Conservation (phyloP, 2,329 filamentous ascomycete species). For the Huntiella abstrusa region DNA sequence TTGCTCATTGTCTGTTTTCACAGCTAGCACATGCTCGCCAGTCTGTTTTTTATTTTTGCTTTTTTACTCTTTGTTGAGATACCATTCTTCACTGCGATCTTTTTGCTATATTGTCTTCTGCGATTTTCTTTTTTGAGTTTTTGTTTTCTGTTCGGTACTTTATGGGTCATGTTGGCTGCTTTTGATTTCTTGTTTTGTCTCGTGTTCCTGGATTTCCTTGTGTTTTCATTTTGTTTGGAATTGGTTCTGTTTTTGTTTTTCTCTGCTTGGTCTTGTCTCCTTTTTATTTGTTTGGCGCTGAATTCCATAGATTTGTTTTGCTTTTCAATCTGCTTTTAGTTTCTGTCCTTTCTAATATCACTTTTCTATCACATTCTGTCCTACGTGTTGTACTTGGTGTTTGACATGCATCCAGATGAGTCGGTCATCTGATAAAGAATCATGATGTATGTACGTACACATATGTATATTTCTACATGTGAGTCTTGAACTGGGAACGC, state of each 20-base stretch:
- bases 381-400: too few relatives aligned
- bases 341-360: too few relatives aligned
- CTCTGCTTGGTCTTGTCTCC: background rate
- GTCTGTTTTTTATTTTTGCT: constrained; percentile 16
- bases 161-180: constrained; percentile 1
- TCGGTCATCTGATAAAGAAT: too few relatives aligned
- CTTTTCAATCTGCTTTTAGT: too few relatives aligned
- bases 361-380: too few relatives aligned
- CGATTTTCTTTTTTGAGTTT: constrained; percentile 13
- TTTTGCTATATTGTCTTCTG: constrained; percentile 22
- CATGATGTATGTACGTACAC: too few relatives aligned
- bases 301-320: too few relatives aligned
- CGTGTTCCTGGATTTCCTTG: background rate
- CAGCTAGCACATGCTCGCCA: constrained; percentile 22
- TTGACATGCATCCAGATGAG: too few relatives aligned
- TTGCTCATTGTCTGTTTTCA: constrained; percentile 19
- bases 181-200: background rate
- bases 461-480: too few relatives aligned
- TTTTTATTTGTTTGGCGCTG: background rate
- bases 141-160: constrained; percentile 14
- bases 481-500: too few relatives aligned
- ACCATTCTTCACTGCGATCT: constrained; percentile 16
- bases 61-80: constrained; percentile 20
- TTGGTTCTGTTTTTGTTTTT: too few relatives aligned
- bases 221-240: too few relatives aligned